Evolutionary conservation across 495 filamentous ascomycete species (phyloP).

Genomic region (Aspergillus carlsbadensis): DNA sequence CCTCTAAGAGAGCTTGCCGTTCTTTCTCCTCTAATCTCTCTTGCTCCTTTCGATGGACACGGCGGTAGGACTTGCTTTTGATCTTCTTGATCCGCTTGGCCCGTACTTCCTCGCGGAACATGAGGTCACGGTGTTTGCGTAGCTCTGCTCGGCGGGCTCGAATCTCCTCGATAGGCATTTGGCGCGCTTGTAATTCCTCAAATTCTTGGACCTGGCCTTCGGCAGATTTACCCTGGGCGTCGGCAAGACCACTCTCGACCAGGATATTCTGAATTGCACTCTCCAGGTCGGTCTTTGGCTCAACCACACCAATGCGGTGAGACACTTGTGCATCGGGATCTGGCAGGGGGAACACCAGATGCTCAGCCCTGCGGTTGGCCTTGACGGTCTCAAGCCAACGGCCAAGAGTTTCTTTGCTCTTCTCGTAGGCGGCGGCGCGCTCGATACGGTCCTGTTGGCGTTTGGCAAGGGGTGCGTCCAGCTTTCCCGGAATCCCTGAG

Average conservation of each 20-base stretch:
- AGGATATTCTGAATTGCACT: slow-evolving; percentile 80
- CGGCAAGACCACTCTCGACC: slow-evolving; percentile 77
- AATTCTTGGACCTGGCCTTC: slow-evolving; percentile 66
- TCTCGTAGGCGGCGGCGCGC: slow-evolving; percentile 80
- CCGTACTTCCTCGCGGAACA: slow-evolving; percentile 87
- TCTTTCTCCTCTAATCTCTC: slow-evolving; percentile 71
- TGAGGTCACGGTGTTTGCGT: slow-evolving; percentile 74
- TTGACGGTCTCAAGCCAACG: slow-evolving; percentile 95
- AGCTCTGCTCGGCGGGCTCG: slow-evolving; percentile 72
- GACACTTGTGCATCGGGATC: slow-evolving; percentile 59
- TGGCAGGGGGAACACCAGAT: slow-evolving; percentile 83
- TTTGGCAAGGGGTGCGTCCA: slow-evolving; percentile 82
- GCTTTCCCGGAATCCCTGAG: slow-evolving; percentile 62
- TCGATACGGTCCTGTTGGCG: slow-evolving; percentile 87
- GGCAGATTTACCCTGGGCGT: slow-evolving; percentile 54
- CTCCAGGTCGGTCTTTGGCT: slow-evolving; percentile 79
- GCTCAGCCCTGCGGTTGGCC: slow-evolving; percentile 86
- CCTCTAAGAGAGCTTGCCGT: slow-evolving; percentile 62
- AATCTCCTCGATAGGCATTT: slow-evolving; percentile 67
- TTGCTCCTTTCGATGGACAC: slow-evolving; percentile 85
- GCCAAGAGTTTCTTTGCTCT: slow-evolving; percentile 86
- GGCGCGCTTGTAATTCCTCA: slow-evolving; percentile 67
- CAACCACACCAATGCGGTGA: slow-evolving; percentile 44
- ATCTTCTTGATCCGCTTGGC: slow-evolving; percentile 97
- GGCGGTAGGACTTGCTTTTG: slow-evolving; percentile 90